Evolutionary conservation across 805 yeast genomes (phyloP), one percentile per base, ranked within the genome.

Genomic region (Vanderwaltozyma tropicalis): DNA sequence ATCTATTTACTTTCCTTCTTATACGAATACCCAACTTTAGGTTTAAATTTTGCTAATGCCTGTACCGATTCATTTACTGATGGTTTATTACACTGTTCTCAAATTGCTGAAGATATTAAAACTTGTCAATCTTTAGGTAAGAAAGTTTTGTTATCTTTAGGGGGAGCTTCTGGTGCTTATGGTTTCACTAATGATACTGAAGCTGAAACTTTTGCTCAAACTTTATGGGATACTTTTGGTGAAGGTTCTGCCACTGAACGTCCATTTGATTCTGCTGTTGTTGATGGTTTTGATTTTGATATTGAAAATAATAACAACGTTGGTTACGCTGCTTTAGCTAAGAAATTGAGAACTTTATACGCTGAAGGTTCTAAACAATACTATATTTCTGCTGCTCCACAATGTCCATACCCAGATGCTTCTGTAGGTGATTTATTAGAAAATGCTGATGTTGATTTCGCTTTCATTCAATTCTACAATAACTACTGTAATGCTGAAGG

Each of bases 231-330:
- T 45, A 73, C 73, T 36, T 74, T 82, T 50, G 80, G 78, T 43
- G 74, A 67, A 41, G 86, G 84, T 25, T 47, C 72, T 5, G 53
- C 66, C 29, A 66, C 70, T 22, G 76, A 79, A 47, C 74, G 74
- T 53, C 72, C 80, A 46, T 85, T 86, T 55, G 94, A 82, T 33
- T 74, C 70, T 48, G 68, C 94, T 1, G 59, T 79, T 18, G 68
- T 89, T 32, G 96, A 89, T 61, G 97, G 97, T 14, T 88, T 87
- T 57, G 97, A 89, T 60, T 78, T 88, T 45, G 97, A 89, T 60
- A 76, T 84, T 50, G 97, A 89, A 60, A 71, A 74, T 54, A 67
- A 67, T 42, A 59, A 67, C 40, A 67, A 70, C 35, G 63, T 66
- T 1, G 95, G 95, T n/a, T 81, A 79, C 52, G 72, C 75, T 27